phyloP scores from a whole-genome alignment of 768 basidiomycete species.

The Termitomyces sp. region DNA sequence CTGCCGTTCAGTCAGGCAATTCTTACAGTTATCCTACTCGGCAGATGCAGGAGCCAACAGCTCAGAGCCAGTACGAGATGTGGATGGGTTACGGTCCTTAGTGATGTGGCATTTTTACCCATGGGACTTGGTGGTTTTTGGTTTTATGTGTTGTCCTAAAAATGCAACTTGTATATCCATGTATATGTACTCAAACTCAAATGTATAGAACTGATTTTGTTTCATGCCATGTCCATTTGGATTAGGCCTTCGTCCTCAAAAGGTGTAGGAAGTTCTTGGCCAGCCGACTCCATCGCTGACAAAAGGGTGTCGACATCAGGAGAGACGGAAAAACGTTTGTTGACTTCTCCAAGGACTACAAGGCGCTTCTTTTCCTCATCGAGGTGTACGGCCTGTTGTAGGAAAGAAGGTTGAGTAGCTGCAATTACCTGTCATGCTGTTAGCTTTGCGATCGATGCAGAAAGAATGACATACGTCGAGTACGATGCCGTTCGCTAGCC shows the following conservation, averaged over 20 bases:
- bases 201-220: neutral
- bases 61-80: conserved; percentile 28
- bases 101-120: neutral
- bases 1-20: neutral
- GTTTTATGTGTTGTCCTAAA: neutral
- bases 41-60: conserved; percentile 8
- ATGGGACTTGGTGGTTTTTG: neutral
- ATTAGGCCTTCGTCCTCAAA: conserved; percentile 44
- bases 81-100: conserved; percentile 27
- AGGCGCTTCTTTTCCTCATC: conserved; percentile 55
- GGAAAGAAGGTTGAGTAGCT: conserved; percentile 80
- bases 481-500: conserved; percentile 72
- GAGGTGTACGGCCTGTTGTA: conserved; percentile 80
- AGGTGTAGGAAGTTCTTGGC: conserved; percentile 22
- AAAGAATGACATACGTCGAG: conserved; percentile 58
- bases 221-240: conserved; percentile 41
- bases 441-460: neutral
- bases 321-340: conserved; percentile 77
- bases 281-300: conserved; percentile 52
- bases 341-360: conserved; percentile 78
- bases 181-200: neutral
- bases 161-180: neutral
- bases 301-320: conserved; percentile 79
- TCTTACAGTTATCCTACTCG: conserved; percentile 4
- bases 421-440: conserved; percentile 56